Base-by-base conservation (phyloP, 2,329 filamentous ascomycete genomes). In the Sphaerostilbella broomeana region DNA sequence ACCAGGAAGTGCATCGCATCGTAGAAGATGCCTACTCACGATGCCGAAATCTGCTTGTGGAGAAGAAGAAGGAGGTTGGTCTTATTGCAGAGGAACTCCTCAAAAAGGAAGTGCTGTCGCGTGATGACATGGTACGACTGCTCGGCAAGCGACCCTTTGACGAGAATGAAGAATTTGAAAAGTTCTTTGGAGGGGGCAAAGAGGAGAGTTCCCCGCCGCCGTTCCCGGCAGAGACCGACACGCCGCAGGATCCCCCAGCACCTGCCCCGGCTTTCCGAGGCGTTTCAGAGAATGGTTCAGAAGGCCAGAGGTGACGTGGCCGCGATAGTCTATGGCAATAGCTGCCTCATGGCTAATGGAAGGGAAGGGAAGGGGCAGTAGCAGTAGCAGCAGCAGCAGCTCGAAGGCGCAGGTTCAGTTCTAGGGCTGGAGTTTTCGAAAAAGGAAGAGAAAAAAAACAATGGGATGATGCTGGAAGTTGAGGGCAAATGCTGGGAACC, bases 81-180 rank as follows among this genome's bases (percentile, higher is more conserved):
- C 68, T 95, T 26, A 79, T 98, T 5, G 92, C 92, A 0, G 89
- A 98, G 69, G 92, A 98, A 66, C 70, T 98, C 42, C 70, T 98
- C 47, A 77, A 70, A 54, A 95, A 95, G 75, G 92, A 98, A 67
- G 81, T 95, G 54, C 74, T 98, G 16, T 81, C 81, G 22, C 76
- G 92, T 42, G 92, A 98, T 54, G 92, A 98, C 63, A 83, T 97
- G 76, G 79, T 97, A 35, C 74, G 92, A 19, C 69, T 98, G 40
- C 71, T 98, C 18, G 92, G 92, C 16, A 81, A 81, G 32, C 70
- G 92, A 48, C 86, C 87, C 11, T 97, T 85, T 54, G 81, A 84
- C 27, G 90, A 97, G 54, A 63, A 65, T 38, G 82, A 85, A 53
- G 89, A 97, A 56, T 97, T 98, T 64, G 72, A 82, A 55, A 95